Conservation (phyloP, 2,329 filamentous ascomycete species). For the Alternaria viburni region DNA sequence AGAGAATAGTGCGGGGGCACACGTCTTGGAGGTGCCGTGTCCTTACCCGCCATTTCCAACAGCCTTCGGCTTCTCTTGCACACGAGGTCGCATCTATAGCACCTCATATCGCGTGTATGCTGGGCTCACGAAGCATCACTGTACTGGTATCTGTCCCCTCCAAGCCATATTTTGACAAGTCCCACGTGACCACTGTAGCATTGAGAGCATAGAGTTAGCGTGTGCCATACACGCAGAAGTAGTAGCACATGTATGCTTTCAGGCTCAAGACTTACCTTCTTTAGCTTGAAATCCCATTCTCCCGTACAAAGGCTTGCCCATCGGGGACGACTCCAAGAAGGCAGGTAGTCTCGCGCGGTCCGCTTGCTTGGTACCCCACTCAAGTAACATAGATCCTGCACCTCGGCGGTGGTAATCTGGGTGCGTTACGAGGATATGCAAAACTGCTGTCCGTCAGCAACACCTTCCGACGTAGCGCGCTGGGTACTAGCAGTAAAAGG, state of each 20-base stretch:
- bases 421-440: slow-evolving; percentile 43
- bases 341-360: slow-evolving; percentile 49
- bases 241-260: neutral
- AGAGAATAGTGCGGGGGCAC: neutral
- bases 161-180: slow-evolving; percentile 37
- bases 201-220: neutral
- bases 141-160: slow-evolving; percentile 37
- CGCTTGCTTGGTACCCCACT: slow-evolving; percentile 50
- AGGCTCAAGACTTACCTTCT: neutral
- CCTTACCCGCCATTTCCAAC: neutral
- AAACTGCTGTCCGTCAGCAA: slow-evolving; percentile 22
- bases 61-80: neutral
- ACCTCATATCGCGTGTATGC: neutral
- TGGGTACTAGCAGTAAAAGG: slow-evolving; percentile 41
- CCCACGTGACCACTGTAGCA: slow-evolving; percentile 23
- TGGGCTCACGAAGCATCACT: slow-evolving; percentile 38
- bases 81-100: neutral
- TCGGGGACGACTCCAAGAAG: slow-evolving; percentile 52
- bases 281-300: slow-evolving; percentile 33
- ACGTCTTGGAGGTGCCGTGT: neutral
- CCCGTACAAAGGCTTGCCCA: slow-evolving; percentile 51
- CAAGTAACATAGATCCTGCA: slow-evolving; percentile 48
- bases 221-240: neutral
- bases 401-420: slow-evolving; percentile 52
- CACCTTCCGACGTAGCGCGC: neutral